A percentile compares a stretch with the other conserved stretches of the same genome.
Evolutionary conservation across 441 rosid genomes (phyloP).

Genomic region (Adansonia gregorii): DNA sequence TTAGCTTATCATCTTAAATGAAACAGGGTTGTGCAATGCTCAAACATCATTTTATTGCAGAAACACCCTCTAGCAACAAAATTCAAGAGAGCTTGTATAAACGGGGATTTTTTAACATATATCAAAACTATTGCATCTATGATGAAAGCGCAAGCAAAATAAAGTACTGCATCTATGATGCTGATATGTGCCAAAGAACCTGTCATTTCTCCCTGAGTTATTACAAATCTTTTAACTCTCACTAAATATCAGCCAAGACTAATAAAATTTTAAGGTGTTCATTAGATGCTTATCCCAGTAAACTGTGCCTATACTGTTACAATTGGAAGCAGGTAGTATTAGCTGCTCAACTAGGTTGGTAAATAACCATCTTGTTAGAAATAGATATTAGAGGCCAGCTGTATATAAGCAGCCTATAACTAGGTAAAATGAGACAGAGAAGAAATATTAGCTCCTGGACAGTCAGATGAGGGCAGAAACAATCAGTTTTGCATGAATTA

Average conservation of each 20-base stretch:
- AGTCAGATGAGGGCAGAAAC: background rate
- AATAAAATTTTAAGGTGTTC: background rate
- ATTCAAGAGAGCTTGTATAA: constrained; percentile 1
- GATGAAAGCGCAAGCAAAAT: background rate
- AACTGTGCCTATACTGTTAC: background rate
- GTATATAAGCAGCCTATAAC: background rate
- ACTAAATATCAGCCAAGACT: background rate
- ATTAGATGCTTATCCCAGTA: background rate
- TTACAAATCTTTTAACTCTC: background rate
- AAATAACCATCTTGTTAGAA: background rate
- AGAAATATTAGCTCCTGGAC: background rate
- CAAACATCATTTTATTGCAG: background rate
- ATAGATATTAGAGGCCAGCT: background rate
- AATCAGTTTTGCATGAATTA: background rate
- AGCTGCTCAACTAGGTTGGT: background rate
- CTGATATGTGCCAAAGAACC: background rate
- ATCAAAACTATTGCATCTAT: background rate
- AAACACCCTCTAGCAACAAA: constrained; percentile 16
- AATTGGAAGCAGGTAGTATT: background rate
- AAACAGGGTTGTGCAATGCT: background rate
- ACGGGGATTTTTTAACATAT: background rate
- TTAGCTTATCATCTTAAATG: background rate
- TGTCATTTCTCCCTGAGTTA: background rate
- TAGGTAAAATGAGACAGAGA: background rate
- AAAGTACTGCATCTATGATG: constrained; percentile 1